Evolutionary conservation across 257 asterid genomes (phyloP), one percentile per base, ranked within the genome.

Genomic region (Nicotiana attenuata): DNA sequence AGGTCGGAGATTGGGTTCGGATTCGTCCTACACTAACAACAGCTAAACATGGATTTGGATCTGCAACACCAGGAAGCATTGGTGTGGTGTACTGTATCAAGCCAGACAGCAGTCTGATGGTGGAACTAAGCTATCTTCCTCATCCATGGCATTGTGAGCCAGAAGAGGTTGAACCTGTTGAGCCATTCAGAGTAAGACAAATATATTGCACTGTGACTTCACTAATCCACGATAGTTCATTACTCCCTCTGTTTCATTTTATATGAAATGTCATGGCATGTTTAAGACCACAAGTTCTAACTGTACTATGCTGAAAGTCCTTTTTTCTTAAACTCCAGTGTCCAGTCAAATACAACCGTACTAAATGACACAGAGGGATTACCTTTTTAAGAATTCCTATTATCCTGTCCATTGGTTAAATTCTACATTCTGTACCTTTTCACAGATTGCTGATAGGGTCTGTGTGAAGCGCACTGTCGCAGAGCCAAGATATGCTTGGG

Each of bases 401-500:
- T 78, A 57, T 78, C 64, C 45, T 68, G 87, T 68, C 38, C 66
- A 63, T 84, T 66, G 84, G 63, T 82, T 29, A 47, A 68, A 60
- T 64, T 60, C 71, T 81, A 65, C 33, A 35, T 29, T 73, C 24
- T 50, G 41, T 64, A 71, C 85, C 55, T 65, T 83, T 69, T 65
- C 78, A 52, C 90, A 96, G 99, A 91, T 93, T 87, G 97, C 97
- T 50, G 98, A 96, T 83, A 90, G 99, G 81, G 97, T 96, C 84
- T 96, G 98, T 88, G 99, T 96, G 75, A 96, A 93, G 90, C 99
- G 98, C 69, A 91, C 99, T 86, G 98, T 96, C 86, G 98, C 98
- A 52, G 99, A 96, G 90, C 99, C 99, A 81, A 88, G 98, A 89
- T 96, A 91, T 88, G 98, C 99, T 84, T 96, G 99, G 99, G 99